Conservation (phyloP, 2,329 filamentous ascomycete genomes). For the Beauveria rudraprayagi region DNA sequence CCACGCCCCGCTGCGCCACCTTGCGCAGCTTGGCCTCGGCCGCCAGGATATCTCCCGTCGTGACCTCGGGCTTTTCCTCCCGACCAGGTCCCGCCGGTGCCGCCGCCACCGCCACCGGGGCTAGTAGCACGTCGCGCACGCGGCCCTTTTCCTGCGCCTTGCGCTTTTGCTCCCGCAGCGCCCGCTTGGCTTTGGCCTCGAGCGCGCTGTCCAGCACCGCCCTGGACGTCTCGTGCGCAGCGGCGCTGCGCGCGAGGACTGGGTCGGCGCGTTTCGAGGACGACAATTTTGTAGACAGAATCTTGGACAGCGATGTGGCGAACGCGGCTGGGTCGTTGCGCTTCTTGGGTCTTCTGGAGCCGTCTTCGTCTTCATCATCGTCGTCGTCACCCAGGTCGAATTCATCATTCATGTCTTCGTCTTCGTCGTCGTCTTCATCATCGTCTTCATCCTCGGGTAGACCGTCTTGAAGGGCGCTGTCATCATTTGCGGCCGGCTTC, state of each 20-base stretch:
- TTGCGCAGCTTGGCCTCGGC: conserved; percentile 76
- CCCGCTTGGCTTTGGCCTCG: conserved; percentile 70
- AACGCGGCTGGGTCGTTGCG: conserved; percentile 89
- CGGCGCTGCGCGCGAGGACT: conserved; percentile 76
- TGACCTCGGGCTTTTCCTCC: conserved; percentile 27
- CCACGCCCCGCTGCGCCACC: conserved; percentile 85
- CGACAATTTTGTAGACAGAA: conserved; percentile 82
- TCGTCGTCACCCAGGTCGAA: conserved; percentile 24
- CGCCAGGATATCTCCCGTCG: conserved; percentile 51
- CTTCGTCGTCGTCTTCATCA: conserved; percentile 26
- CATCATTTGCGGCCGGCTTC: conserved; percentile 28
- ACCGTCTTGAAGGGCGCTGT: conserved; percentile 23
- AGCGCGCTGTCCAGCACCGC: conserved; percentile 68
- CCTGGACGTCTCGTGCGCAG: conserved; percentile 63
- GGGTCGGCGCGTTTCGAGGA: conserved; percentile 77
- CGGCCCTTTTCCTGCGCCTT: conserved; percentile 77
- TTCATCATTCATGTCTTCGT: conserved; percentile 29
- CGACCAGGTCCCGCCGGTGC: conserved; percentile 25
- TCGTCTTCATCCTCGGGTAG: conserved; percentile 16
- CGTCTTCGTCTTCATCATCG: conserved; percentile 28
- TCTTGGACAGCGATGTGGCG: conserved; percentile 86
- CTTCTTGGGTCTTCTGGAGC: conserved; percentile 51
- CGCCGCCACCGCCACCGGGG: conserved; percentile 42
- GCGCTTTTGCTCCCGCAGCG: conserved; percentile 73
- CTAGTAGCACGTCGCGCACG: conserved; percentile 73